These are phyloP conservation scores for Neoboletus magnificus DNA, from an alignment of 768 basidiomycete genomes.

Conservation along the genomic window DNA sequence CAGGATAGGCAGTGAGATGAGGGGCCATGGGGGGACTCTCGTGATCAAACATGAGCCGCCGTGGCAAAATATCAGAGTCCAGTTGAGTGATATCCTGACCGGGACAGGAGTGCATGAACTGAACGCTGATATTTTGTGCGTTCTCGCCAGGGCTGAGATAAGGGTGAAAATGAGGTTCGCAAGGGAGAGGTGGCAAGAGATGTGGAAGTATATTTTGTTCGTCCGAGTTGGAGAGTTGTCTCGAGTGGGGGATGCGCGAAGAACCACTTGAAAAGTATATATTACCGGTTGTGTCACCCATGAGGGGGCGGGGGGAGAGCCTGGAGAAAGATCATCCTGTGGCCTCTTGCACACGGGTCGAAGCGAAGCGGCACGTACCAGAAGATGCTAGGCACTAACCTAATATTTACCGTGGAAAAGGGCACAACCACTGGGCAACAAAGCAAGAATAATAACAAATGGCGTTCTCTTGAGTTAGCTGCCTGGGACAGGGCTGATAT, in stretches of 20 bases:
- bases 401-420: constrained; percentile 33
- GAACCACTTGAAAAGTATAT: constrained; percentile 14
- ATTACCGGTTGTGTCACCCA: constrained; percentile 19
- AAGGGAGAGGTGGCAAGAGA: constrained; percentile 11
- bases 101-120: constrained; percentile 29
- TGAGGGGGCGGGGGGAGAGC: constrained; percentile 6
- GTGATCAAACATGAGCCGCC: constrained; percentile 9
- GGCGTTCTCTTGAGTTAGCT: neutral
- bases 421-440: constrained; percentile 8
- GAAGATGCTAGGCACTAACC: constrained; percentile 9
- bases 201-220: constrained; percentile 19
- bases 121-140: constrained; percentile 29
- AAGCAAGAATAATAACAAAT: constrained; percentile 9
- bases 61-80: constrained; percentile 27
- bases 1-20: constrained; percentile 21
- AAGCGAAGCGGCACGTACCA: constrained; percentile 20
- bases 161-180: constrained; percentile 11
- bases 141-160: constrained; percentile 13
- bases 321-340: constrained; percentile 25
- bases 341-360: constrained; percentile 3
- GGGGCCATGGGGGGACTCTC: neutral
- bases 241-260: constrained; percentile 9
- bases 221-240: constrained; percentile 13
- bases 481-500: neutral
- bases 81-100: constrained; percentile 21